Evolutionary conservation across 2,329 filamentous ascomycete species (phyloP), one percentile per base, ranked within the genome.

Genomic region (Amauroascus niger): DNA sequence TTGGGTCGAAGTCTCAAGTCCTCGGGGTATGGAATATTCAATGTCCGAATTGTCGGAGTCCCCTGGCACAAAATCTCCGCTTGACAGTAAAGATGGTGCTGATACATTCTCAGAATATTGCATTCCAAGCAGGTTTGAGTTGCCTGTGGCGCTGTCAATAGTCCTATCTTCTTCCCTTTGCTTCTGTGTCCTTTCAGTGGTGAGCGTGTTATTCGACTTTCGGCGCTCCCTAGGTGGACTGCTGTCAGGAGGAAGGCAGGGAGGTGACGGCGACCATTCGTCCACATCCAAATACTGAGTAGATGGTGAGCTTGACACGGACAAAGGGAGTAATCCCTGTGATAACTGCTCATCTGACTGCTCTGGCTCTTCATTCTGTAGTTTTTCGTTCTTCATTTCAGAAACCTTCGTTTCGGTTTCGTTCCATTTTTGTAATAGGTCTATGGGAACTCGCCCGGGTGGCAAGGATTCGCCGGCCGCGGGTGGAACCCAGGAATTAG

Each of bases 401-500:
- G 24, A 7, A 4, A 28, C 54, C 49, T 43, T 47, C 32, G 30
- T 39, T 14, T 61, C 64, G 45, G 65, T 60, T 1, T 55, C 28
- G 53, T 71, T 71, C 70, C 70, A 72, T 55, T 64, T 53, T n/a
- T 58, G 53, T 16, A 72, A 55, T 18, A 72, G 62, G 14, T 43
- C 41, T 48, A 66, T 61, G 1, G 70, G 70, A 26, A 71, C 68
- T 59, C 69, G 62, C 2, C 63, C 65, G 28, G 60, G 61, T 18
- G 65, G 64, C 32, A 54, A 46, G 13, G 53, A 53, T 13, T 61
- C 56, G 13, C 67, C 66, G 1, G 63, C 46, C n/a, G 58, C 55
- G n/a, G 67, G 63, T 35, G 69, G 68, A 49, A 71, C 59, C 69
- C 67, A 70, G 53, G 62, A 76, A 14, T 74, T 68, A 5, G 66